Base-by-base conservation (phyloP, 257 asterid species). In the Datura wrightii region DNA sequence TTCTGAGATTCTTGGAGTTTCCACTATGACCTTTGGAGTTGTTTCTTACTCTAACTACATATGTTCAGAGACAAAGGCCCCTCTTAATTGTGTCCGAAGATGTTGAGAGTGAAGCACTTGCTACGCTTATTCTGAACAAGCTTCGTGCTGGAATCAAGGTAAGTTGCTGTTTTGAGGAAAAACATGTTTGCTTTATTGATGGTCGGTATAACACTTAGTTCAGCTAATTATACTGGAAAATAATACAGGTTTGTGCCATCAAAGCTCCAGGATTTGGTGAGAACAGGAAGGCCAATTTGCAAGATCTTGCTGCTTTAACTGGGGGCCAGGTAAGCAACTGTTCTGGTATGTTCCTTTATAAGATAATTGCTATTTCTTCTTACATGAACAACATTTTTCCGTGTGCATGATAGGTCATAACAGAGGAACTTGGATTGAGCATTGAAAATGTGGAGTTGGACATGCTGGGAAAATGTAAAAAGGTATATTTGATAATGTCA, bases 221-320 rank as follows among this genome's bases (percentile, higher is more conserved):
- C 36, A 48, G 19, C 19, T 62, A 59, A 42, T 48, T 74, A 6
- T 5, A 62, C 31, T 60, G 52, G 82, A 79, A 58, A 79, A 37
- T 41, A 15, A 5, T 82, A 84, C 50, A 93, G 95, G 95, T 91
- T 55, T 92, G 94, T 42, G 94, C 94, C 79, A 81, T 92, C 78
- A 92, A 92, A 89, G 94, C 95, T 83, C 95, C 93, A 54, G 95
- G 94, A 36, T 92, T 88, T 91, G 95, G 94, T 74, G 95, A 92
- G 79, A 92, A 89, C 83, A 87, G 95, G 72, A 92, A 91, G 84
- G 86, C 93, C 19, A 79, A 60, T 85, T 87, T 92, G 78, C 92
- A 91, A 78, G 95, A 92, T 86, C 87, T 91, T 67, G 94, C 94
- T 36, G 79, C 86, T 80, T 69, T 92, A 67, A 91, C 94, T 16